Evolutionary conservation across 495 filamentous ascomycete genomes (phyloP), one percentile per base, ranked within the genome.

Genomic region (Parachaetomium inaequale): DNA sequence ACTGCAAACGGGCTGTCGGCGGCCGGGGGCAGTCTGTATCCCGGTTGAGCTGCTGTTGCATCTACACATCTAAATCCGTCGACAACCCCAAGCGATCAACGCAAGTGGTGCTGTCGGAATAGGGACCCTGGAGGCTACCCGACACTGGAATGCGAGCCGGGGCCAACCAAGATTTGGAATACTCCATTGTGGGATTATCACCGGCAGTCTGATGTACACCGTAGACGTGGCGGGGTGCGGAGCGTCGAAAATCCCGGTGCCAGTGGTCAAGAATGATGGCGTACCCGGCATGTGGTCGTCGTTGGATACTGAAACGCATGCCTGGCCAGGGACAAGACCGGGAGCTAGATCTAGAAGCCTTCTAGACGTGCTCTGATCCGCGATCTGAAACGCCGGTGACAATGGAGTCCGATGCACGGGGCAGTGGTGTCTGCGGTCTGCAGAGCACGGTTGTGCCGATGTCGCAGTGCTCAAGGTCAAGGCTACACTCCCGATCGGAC

Each of bases 321-420:
- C 23, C 23, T 28, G 23, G 15, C 15, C 47, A 29, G 17, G 21
- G 17, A 51, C 31, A 7, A 29, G 7, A 50, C 38, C 56, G 28
- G 28, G 15, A 11, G 43, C 45, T 10, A 59, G 45, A 45, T 36
- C 34, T 59, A 26, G 68, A 66, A 70, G 61, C 57, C 63, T 70
- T 70, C 68, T 68, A 64, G 66, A 70, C 55, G 59, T 42, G 28
- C 55, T 59, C 43, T 64, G 67, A 69, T 69, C 66, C 55, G 38
- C 63, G 49, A 56, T 23, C 60, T 70, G 68, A 67, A 67, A 70
- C 68, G 46, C 26, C 42, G 56, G 59, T 52, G 52, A 36, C 62
- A 31, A 14, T 23, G 28, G 61, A 26, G 45, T 28, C 66, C 67
- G 63, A 64, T 61, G 64, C 45, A n/a, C 55, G 52, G 42, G 53